Evolutionary conservation across 257 asterid species (phyloP).

Genomic region (Nicotiana tomentosiformis): DNA sequence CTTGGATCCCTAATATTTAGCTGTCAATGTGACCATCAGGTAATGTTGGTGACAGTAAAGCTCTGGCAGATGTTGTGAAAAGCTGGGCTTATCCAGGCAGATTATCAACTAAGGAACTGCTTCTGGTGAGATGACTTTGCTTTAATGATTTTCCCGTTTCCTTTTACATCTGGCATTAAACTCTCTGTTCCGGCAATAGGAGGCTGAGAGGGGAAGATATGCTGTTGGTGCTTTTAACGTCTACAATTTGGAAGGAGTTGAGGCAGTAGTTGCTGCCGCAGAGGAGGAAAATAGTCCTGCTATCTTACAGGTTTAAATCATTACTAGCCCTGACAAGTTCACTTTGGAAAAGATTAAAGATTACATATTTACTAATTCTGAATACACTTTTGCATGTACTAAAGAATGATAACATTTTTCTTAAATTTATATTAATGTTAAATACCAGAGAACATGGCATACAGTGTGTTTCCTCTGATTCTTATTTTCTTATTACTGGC

Average conservation of each 20-base stretch:
- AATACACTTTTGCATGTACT: not conserved
- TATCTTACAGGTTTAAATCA: conserved; percentile 74
- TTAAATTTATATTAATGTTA: not conserved
- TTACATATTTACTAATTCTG: not conserved
- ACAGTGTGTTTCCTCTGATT: not conserved
- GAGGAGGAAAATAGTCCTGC: conserved; percentile 89
- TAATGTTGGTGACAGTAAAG: conserved; percentile 88
- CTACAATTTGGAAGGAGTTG: conserved; percentile 90
- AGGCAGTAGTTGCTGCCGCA: conserved; percentile 95
- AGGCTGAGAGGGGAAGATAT: conserved; percentile 85
- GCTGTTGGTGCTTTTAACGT: conserved; percentile 94
- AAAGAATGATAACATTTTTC: not conserved
- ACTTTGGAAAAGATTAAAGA: not conserved
- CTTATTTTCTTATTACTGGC: not conserved
- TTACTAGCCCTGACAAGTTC: conserved; percentile 1
- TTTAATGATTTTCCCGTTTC: conserved; percentile 5
- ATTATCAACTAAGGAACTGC: conserved; percentile 69
- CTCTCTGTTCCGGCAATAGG: conserved; percentile 33
- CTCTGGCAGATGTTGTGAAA: conserved; percentile 85
- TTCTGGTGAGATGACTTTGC: conserved; percentile 51
- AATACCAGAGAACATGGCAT: not conserved
- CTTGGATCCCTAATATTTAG: conserved; percentile 7
- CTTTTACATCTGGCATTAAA: conserved; percentile 19
- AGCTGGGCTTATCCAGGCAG: conserved; percentile 68
- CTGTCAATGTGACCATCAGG: conserved; percentile 43